phyloP scores from a whole-genome alignment of 2,329 filamentous ascomycete species.

The Ascochyta fabae region DNA sequence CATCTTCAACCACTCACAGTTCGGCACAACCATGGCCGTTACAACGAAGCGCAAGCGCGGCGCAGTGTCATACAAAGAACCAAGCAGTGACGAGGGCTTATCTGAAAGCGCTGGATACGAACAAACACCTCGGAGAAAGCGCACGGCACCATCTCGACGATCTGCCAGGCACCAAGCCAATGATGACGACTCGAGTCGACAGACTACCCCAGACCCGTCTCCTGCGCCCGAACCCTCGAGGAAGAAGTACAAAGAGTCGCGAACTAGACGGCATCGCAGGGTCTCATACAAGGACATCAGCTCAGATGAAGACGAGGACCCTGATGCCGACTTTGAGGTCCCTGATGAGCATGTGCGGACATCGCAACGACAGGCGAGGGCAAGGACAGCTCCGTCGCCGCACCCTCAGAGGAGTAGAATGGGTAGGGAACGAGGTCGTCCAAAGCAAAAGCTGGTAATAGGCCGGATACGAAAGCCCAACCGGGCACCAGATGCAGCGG shows the following conservation, averaged over 20 bases:
- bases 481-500: conserved; percentile 2
- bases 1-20: not conserved
- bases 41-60: conserved; percentile 46
- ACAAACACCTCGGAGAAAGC: conserved; percentile 19
- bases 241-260: conserved; percentile 8
- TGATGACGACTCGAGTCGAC: conserved; percentile 22
- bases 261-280: conserved; percentile 23
- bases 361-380: conserved; percentile 16
- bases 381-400: conserved; percentile 13
- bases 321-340: conserved; percentile 37
- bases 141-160: conserved; percentile 29
- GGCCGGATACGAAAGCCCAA: conserved; percentile 40
- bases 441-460: conserved; percentile 25
- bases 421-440: conserved; percentile 1
- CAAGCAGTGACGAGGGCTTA: conserved; percentile 43
- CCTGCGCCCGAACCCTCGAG: conserved; percentile 5
- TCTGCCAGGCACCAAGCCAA: conserved; percentile 30
- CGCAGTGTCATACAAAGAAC: conserved; percentile 47
- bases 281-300: conserved; percentile 45
- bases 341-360: conserved; percentile 21
- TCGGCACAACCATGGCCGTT: conserved; percentile 30
- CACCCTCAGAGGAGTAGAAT: conserved; percentile 18
- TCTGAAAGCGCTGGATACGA: conserved; percentile 29
- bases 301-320: conserved; percentile 38
- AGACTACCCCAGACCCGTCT: conserved; percentile 9